Percentiles rank a stretch among this genome's conserved stretches.
These are phyloP conservation scores for Tricholoma furcatifolium DNA, from an alignment of 768 basidiomycete species.

Conservation along the genomic window DNA sequence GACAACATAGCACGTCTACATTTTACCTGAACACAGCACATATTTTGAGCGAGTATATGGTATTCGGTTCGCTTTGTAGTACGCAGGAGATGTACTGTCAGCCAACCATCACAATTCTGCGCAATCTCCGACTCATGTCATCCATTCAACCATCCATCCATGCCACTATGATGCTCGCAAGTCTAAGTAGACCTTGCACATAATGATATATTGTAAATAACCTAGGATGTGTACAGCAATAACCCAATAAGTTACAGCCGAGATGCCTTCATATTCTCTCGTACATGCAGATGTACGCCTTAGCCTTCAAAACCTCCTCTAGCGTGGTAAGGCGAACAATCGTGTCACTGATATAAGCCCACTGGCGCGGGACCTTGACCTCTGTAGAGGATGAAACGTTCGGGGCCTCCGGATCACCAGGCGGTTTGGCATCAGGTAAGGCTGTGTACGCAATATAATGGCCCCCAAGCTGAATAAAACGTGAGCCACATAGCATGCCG, in stretches of 20 bases:
- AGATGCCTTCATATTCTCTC: slow-evolving; percentile 57
- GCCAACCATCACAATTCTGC: too few relatives aligned
- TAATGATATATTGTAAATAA: too few relatives aligned
- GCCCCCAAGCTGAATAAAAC: slow-evolving; percentile 64
- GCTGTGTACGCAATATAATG: slow-evolving; percentile 89
- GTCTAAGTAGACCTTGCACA: too few relatives aligned
- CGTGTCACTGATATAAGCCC: slow-evolving; percentile 94
- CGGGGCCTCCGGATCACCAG: slow-evolving; percentile 4
- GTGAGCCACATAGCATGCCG: not conserved
- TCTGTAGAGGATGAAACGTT: slow-evolving; percentile 5
- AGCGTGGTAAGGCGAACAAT: slow-evolving; percentile 75
- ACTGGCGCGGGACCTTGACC: slow-evolving; percentile 48
- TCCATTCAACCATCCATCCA: too few relatives aligned
- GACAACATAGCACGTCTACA: not conserved
- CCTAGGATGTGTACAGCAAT: too few relatives aligned
- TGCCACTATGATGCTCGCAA: too few relatives aligned
- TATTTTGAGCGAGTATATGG: not conserved
- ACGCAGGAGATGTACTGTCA: too few relatives aligned
- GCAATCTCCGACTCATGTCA: too few relatives aligned
- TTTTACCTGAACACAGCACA: not conserved
- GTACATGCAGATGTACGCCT: slow-evolving; percentile 94
- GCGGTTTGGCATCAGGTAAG: slow-evolving; percentile 43
- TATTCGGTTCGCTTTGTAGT: not conserved
- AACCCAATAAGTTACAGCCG: not conserved
- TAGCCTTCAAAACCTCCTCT: slow-evolving; percentile 88